phyloP scores from a whole-genome alignment of 768 basidiomycete genomes.

The Pisolithus sp. region DNA sequence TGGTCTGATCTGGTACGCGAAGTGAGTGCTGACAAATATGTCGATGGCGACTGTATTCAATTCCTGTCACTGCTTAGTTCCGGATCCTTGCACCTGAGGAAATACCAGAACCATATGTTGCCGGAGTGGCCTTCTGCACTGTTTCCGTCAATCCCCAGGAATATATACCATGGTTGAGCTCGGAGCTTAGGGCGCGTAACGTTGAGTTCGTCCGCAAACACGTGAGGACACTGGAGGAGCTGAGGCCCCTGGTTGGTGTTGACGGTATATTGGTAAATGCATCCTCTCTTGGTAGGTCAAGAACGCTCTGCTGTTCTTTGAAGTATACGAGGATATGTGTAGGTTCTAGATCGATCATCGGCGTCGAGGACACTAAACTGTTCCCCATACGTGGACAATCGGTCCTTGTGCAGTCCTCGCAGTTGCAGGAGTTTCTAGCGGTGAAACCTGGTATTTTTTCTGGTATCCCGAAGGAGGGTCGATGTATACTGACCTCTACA shows the following conservation, averaged over 20 bases:
- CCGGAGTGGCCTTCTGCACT: constrained; percentile 40
- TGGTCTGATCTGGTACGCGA: constrained; percentile 34
- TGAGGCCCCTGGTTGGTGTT: constrained; percentile 32
- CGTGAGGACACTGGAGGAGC: constrained; percentile 41
- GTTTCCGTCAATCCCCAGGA: constrained; percentile 43
- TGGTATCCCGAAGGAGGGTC: background rate
- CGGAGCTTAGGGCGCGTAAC: constrained; percentile 31
- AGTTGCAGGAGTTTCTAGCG: constrained; percentile 37
- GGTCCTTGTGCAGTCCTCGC: constrained; percentile 65
- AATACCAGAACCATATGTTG: constrained; percentile 27
- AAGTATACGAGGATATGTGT: background rate
- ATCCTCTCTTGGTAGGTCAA: constrained; percentile 42
- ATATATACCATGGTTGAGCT: constrained; percentile 46
- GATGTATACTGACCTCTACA: constrained; percentile 1
- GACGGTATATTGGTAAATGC: constrained; percentile 49
- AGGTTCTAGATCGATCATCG: constrained; percentile 70
- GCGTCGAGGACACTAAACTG: constrained; percentile 70
- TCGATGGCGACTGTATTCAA: background rate
- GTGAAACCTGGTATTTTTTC: constrained; percentile 19
- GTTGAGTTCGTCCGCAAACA: constrained; percentile 39
- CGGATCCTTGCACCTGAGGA: constrained; percentile 26
- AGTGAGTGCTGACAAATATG: constrained; percentile 21
- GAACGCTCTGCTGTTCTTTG: background rate
- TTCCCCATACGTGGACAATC: constrained; percentile 84
- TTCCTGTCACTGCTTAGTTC: constrained; percentile 19